Percentiles rank a stretch among this genome's conserved stretches.
These are phyloP conservation scores for Trametes coccinea DNA, from an alignment of 768 basidiomycete species.

Conservation along the genomic window DNA sequence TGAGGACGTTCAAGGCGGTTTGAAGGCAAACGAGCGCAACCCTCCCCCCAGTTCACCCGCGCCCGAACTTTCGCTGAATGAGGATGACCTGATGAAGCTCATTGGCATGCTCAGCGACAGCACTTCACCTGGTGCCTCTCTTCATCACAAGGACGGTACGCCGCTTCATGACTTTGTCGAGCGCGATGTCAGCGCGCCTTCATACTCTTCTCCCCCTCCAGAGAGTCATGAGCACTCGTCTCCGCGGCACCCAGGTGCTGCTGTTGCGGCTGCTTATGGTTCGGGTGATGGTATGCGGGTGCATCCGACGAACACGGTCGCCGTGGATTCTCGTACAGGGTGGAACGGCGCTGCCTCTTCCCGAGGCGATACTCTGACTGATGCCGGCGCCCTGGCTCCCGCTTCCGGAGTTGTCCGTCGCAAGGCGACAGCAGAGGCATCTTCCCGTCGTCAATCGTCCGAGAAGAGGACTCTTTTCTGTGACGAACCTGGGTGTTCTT, in stretches of 20 bases:
- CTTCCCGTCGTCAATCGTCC: not conserved
- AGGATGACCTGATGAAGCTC: not conserved
- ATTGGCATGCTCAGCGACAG: not conserved
- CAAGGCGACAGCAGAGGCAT: not conserved
- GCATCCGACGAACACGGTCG: not conserved
- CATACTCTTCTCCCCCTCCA: not conserved
- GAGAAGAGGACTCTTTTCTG: not conserved
- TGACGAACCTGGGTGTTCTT: not conserved
- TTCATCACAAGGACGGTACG: not conserved
- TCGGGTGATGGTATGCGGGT: slow-evolving; percentile 2
- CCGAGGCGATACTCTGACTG: not conserved
- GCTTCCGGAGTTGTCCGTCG: not conserved
- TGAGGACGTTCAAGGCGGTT: not conserved
- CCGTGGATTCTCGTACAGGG: not conserved
- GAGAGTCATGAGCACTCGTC: not conserved
- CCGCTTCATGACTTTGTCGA: not conserved
- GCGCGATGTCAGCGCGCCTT: not conserved
- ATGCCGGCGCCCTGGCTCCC: not conserved
- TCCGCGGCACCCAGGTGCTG: slow-evolving; percentile 3
- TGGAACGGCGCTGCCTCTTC: not conserved
- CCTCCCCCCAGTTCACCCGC: too few relatives aligned
- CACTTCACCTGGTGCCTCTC: not conserved
- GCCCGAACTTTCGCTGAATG: too few relatives aligned
- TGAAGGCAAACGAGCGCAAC: too few relatives aligned
- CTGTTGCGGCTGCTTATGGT: slow-evolving; percentile 1